Evolutionary conservation across 306 rosid genomes (phyloP), one percentile per base, ranked within the genome.

Genomic region (Cucumis hystrix): DNA sequence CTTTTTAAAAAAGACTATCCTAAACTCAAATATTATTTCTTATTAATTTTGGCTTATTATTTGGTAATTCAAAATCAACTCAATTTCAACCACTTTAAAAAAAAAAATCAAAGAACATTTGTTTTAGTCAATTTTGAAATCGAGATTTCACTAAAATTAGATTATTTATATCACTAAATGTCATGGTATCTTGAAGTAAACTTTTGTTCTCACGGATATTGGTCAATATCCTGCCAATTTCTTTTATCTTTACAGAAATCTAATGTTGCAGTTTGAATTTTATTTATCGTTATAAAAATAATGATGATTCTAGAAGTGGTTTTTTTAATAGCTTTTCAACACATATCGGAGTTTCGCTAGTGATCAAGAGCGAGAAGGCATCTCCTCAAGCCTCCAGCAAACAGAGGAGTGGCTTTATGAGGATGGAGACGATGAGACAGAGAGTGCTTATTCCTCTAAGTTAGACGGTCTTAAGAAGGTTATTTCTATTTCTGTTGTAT

Each of bases 351-450:
- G 89, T 86, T 96, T 86, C 54, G 87, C 92, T 54, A 91, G 83
- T 84, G 98, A 96, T 41, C 71, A 81, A 66, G 98, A 91, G 89
- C 88, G 86, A 83, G 90, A 91, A 54, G 89, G 76, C 49, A 83
- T 93, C 74, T 87, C 96, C 47, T 82, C 84, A 77, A 92, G 87
- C 76, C 90, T 96, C 80, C 97, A 88, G 81, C 93, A 87, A 85
- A 92, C 99, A 41, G 89, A 89, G 83, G 96, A 89, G 59, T 93
- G 96, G 98, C 92, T 93, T 64, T 88, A 93, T 62, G 99, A 88
- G 81, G 99, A 96, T 55, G 99, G 98, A 80, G 92, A 87, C 73
- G 99, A 96, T 82, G 98, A 93, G 82, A 89, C 91, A 10, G 87
- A 84, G 80, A 79, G 80, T 83, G 89, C 93, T 74, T 93, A 91